Evolutionary conservation across 108 stramenopile genomes (phyloP).

Genomic region (Ochromonas danica): DNA sequence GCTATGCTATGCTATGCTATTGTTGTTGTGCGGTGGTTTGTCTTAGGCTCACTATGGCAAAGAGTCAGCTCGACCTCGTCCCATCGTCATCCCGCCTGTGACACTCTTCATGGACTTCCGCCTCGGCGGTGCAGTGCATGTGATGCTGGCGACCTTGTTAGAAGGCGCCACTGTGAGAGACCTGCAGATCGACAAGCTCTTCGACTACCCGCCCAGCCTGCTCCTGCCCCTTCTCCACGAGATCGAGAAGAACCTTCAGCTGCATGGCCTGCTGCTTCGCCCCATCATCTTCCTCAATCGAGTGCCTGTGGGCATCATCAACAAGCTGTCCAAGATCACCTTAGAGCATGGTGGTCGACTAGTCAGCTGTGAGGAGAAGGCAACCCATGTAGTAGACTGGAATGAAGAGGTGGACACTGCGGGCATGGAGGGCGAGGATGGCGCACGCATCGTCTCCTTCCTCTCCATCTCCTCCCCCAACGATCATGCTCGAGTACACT

Average conservation of each 20-base stretch:
- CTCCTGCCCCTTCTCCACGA: conserved; percentile 1
- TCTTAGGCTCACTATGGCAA: neutral
- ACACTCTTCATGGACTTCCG: neutral
- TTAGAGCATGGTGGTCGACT: neutral
- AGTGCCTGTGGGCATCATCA: neutral
- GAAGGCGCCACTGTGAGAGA: neutral
- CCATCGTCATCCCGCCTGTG: neutral
- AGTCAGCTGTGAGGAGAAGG: neutral
- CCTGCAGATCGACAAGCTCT: neutral
- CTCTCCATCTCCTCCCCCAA: neutral
- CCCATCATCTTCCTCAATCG: neutral
- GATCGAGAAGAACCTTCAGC: neutral
- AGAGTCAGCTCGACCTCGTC: neutral
- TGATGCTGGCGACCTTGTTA: neutral
- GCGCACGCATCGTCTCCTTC: neutral
- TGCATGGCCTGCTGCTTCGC: no score
- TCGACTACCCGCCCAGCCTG: neutral
- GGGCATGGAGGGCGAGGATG: neutral
- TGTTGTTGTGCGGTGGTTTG: no score
- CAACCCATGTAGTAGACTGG: conserved; percentile 31
- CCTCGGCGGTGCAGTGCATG: neutral
- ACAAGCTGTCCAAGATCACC: neutral
- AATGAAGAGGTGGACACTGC: conserved; percentile 27
- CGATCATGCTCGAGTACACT: conserved; percentile 5
- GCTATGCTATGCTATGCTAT: no score